Conservation (phyloP, 2,329 filamentous ascomycete genomes). For the Ascochyta viciae-villosae region DNA sequence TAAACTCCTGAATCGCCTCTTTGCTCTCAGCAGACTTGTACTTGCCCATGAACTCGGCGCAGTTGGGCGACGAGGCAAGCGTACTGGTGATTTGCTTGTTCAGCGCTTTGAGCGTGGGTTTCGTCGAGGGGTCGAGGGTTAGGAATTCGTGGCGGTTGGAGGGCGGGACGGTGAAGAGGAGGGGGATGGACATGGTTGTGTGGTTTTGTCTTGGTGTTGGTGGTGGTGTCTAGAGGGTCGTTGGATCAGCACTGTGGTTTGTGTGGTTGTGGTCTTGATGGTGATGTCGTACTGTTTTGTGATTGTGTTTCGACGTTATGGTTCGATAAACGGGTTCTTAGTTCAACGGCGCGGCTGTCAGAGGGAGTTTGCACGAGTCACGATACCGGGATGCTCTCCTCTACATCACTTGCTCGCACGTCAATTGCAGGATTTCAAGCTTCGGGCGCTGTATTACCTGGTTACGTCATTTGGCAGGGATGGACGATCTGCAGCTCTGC, state of each 20-base stretch:
- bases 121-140: conserved; percentile 29
- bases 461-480: conserved; percentile 17
- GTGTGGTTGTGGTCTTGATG: too few species aligned
- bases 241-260: too few species aligned
- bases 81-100: conserved; percentile 40
- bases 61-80: conserved; percentile 37
- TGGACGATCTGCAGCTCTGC: conserved; percentile 7
- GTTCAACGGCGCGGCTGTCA: background rate
- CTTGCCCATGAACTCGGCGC: conserved; percentile 33
- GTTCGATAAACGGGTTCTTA: too few species aligned
- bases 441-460: conserved; percentile 1
- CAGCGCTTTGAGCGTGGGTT: conserved; percentile 37
- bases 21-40: conserved; percentile 32
- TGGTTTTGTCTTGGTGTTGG: background rate
- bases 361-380: background rate
- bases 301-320: too few species aligned
- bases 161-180: conserved; percentile 46
- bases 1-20: conserved; percentile 40
- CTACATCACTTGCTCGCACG: conserved; percentile 1
- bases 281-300: too few species aligned
- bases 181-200: conserved; percentile 34
- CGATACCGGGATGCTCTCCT: background rate
- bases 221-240: too few species aligned
- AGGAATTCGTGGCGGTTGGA: conserved; percentile 45
- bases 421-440: conserved; percentile 15